Percentiles rank a stretch among this genome's conserved stretches.
Evolutionary conservation across 192 early-diverging fungal genomes (phyloP).

Genomic region (Mycoemilia scoparia): DNA sequence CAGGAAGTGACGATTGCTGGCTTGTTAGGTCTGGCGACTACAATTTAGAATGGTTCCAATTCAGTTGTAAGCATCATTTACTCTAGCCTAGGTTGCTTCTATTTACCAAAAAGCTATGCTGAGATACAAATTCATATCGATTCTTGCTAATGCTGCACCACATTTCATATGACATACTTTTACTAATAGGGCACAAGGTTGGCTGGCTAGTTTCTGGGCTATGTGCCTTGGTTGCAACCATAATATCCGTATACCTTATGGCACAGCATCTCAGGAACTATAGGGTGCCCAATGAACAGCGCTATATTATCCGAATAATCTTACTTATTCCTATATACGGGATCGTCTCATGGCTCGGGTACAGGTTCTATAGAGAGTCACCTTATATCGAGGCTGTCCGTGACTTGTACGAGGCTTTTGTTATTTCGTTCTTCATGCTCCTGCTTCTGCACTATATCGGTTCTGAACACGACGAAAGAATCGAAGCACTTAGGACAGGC

Average conservation of each 20-base stretch:
- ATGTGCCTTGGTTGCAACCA: constrained; percentile 30
- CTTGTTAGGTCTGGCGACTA: constrained; percentile 20
- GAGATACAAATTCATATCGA: too few species aligned
- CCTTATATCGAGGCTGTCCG: constrained; percentile 51
- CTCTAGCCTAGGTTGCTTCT: neutral
- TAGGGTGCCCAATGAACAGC: constrained; percentile 45
- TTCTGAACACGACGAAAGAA: constrained; percentile 6
- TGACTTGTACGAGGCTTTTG: constrained; percentile 59
- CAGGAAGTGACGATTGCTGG: constrained; percentile 26
- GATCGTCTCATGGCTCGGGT: constrained; percentile 44
- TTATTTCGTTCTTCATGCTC: constrained; percentile 52
- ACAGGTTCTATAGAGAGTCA: constrained; percentile 46
- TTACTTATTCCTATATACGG: constrained; percentile 59
- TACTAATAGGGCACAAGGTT: constrained; percentile 28
- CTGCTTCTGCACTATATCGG: constrained; percentile 52
- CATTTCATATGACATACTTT: neutral
- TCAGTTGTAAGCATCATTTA: constrained; percentile 6
- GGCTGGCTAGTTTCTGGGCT: constrained; percentile 38
- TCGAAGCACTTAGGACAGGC: too few species aligned
- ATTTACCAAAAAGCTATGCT: too few species aligned
- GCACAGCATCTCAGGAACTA: constrained; percentile 36
- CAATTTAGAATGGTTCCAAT: constrained; percentile 23
- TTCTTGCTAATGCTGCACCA: too few species aligned
- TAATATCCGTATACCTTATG: constrained; percentile 31
- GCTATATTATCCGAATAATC: constrained; percentile 58